These are phyloP conservation scores for Phytophthora sp. DNA, from an alignment of 352 stramenopile species.

Conservation along the genomic window DNA sequence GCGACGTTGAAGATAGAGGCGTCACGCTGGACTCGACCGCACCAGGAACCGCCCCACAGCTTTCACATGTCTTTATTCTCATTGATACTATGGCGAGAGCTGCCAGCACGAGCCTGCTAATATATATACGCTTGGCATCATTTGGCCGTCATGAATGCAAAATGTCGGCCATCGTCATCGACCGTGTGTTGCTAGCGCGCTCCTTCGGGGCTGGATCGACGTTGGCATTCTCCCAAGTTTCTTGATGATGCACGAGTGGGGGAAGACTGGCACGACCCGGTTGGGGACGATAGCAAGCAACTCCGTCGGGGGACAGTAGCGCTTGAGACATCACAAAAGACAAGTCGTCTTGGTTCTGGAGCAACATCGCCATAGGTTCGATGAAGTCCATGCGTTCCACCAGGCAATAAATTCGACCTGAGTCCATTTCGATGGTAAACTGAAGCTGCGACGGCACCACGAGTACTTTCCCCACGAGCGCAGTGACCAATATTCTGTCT, in stretches of 20 bases:
- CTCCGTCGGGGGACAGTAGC: neutral
- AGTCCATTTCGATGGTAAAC: conserved; percentile 12
- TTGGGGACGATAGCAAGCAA: neutral
- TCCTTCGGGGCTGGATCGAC: neutral
- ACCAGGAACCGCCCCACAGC: too few relatives aligned
- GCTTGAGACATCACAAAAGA: conserved; percentile 14
- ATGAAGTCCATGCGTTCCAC: conserved; percentile 17
- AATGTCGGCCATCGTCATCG: conserved; percentile 17
- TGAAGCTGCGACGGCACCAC: conserved; percentile 7
- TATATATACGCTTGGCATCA: neutral
- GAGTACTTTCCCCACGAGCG: conserved; percentile 2
- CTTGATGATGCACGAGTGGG: neutral
- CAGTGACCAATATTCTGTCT: neutral
- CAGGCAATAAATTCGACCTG: neutral
- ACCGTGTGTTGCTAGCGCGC: neutral
- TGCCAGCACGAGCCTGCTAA: neutral
- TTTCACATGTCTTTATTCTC: too few relatives aligned
- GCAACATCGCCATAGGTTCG: neutral
- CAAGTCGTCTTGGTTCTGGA: conserved; percentile 4
- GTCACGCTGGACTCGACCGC: neutral
- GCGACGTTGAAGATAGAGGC: conserved; percentile 1
- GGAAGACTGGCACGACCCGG: neutral
- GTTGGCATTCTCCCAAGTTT: neutral
- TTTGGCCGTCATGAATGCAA: neutral
- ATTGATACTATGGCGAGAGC: neutral